phyloP scores from a whole-genome alignment of 345 rosid species.

The Eucalyptus melliodora region DNA sequence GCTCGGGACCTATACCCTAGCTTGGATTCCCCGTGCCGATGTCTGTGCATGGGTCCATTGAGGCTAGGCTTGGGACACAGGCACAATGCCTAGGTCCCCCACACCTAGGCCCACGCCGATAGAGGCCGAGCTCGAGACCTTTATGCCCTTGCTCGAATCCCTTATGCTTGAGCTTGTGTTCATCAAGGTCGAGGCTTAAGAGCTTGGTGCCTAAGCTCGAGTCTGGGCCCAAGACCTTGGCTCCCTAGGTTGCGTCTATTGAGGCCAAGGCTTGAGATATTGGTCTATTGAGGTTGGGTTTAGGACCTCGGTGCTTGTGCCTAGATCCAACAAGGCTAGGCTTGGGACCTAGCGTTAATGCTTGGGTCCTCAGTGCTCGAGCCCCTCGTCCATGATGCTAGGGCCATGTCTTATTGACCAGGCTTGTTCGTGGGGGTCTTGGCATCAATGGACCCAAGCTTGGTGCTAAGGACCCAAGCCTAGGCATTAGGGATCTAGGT shows the following conservation, averaged over 20 bases:
- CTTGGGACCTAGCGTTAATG: not conserved
- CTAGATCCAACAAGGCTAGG: not conserved
- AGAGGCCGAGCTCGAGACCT: not conserved
- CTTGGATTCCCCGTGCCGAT: rapidly evolving
- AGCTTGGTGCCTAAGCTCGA: not conserved
- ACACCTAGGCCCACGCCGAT: rapidly evolving
- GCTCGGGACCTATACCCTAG: too few relatives aligned
- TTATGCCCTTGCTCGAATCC: not conserved
- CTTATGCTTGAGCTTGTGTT: not conserved
- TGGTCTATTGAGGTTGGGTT: not conserved
- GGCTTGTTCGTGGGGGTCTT: not conserved
- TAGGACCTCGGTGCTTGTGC: rapidly evolving
- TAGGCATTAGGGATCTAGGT: not conserved
- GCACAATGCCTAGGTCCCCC: not conserved
- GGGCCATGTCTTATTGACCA: not conserved
- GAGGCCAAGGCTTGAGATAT: not conserved
- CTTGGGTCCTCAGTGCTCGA: not conserved
- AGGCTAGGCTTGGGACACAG: not conserved
- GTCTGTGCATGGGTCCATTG: not conserved
- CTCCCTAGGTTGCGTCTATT: not conserved
- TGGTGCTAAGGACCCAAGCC: not conserved
- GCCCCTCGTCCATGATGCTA: not conserved
- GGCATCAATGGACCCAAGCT: not conserved
- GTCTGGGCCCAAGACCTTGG: not conserved
- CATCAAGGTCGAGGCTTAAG: not conserved